Base-by-base conservation (phyloP, 2,329 filamentous ascomycete genomes). In the Hypoxylon sp. region DNA sequence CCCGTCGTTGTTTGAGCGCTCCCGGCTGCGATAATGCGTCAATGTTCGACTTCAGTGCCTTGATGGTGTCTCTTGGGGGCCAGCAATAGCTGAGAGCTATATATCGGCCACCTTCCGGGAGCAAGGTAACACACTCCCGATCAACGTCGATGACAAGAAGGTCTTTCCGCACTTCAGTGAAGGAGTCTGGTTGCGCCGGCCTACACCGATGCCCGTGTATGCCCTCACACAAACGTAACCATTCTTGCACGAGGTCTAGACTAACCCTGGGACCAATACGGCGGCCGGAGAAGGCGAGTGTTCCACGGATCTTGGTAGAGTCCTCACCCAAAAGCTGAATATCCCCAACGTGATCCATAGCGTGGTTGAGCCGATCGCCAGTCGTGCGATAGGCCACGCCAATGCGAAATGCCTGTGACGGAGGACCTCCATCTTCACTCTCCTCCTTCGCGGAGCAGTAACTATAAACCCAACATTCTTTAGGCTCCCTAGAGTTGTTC, bases 281-380 rank as follows among this genome's bases (percentile, higher is more conserved):
- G 5, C 52, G 43, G 11, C 52, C 52, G 40, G 18, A 55, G 37
- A 48, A 55, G 10, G 37, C 45, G 3, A 1, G 43, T 41, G 11
- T 41, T 41, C 23, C 45, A 45, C 45, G 45, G 20, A 55, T 6
- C n/a, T 29, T 18, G 3, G 46, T n/a, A 9, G 43, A 40, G 38
- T 55, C 52, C 27, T 55, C 52, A 15, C 33, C 43, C 23, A 55
- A 20, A n/a, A 55, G 45, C 18, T 55, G 52, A 20, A 55, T 55
- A 17, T 55, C 52, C 23, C 52, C 45, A 10, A 11, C 26, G 11
- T 29, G 26, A 48, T 48, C 43, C 42, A 35, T 13, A 43, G 40
- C 11, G 33, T 24, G 15, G 20, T 13, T 49, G 35, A 20, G 1
- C 35, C 17, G 17, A 17, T 23, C 17, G 26, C 35, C 26, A 3